These are phyloP conservation scores for Epicoccum sorghinum DNA, from an alignment of 2,329 filamentous ascomycete genomes.

Conservation along the genomic window DNA sequence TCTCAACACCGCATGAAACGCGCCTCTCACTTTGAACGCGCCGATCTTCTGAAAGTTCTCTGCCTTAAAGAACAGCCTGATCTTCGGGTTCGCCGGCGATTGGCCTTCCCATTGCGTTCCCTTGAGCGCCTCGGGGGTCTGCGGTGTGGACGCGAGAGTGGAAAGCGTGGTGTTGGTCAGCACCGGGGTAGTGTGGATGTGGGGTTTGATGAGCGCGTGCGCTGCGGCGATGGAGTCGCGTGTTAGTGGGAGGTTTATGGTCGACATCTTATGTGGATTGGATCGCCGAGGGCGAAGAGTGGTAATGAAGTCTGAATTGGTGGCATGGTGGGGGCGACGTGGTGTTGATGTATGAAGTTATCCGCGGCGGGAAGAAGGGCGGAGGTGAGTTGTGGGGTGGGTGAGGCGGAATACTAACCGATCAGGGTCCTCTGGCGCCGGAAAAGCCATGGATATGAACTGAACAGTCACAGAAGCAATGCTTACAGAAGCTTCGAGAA, in stretches of 20 bases:
- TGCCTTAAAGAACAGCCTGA: conserved; percentile 91
- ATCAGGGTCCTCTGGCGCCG: conserved; percentile 1
- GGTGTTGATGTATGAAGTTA: neutral
- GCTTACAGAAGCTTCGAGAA: neutral
- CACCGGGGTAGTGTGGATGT: conserved; percentile 84
- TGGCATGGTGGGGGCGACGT: conserved; percentile 14
- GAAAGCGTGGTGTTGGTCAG: conserved; percentile 79
- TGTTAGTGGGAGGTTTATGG: conserved; percentile 66
- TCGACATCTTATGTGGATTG: conserved; percentile 3
- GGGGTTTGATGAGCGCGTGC: conserved; percentile 72
- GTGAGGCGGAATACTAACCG: neutral
- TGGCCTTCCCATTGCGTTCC: conserved; percentile 65
- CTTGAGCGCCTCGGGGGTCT: conserved; percentile 58
- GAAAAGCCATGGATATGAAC: conserved; percentile 1
- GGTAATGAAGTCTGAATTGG: neutral
- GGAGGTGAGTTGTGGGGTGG: conserved; percentile 10
- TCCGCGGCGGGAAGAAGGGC: conserved; percentile 8
- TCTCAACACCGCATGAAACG: conserved; percentile 81
- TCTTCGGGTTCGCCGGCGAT: conserved; percentile 65
- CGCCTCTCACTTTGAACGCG: conserved; percentile 90
- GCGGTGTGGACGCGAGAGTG: conserved; percentile 73
- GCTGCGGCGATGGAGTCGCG: conserved; percentile 74
- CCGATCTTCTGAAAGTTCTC: conserved; percentile 91
- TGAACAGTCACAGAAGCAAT: neutral
- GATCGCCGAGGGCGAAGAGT: neutral